Percentiles rank a stretch among this genome's conserved stretches.
Conservation (phyloP, 805 yeast species). For the Candida pseudofarinosa region DNA sequence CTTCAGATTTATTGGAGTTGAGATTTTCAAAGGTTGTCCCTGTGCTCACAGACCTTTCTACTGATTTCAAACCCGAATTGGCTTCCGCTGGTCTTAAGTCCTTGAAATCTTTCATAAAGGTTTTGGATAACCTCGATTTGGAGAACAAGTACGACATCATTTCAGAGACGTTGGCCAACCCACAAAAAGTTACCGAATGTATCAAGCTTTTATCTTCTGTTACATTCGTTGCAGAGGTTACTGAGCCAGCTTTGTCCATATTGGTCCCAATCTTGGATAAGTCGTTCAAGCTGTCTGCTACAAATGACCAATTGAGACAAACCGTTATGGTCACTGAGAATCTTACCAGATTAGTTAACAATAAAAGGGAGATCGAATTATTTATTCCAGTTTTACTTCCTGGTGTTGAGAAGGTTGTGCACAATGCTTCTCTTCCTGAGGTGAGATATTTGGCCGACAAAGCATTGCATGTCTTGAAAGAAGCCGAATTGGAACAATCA, state of each 20-base stretch:
- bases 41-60: constrained; percentile 79
- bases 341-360: constrained; percentile 90
- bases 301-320: constrained; percentile 95
- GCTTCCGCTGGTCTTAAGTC: constrained; percentile 79
- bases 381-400: constrained; percentile 86
- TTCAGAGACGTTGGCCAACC: constrained; percentile 86
- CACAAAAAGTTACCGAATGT: constrained; percentile 82
- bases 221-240: constrained; percentile 97
- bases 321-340: constrained; percentile 95
- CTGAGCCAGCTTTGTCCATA: constrained; percentile 88
- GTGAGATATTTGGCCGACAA: constrained; percentile 90
- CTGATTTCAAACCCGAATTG: constrained; percentile 95
- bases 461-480: constrained; percentile 76
- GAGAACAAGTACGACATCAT: constrained; percentile 78
- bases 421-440: constrained; percentile 92
- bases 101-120: constrained; percentile 66
- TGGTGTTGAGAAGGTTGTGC: constrained; percentile 83
- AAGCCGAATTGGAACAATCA: constrained; percentile 66
- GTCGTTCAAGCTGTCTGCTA: constrained; percentile 81
- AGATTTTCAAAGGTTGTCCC: constrained; percentile 80
- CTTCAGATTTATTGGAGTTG: constrained; percentile 80
- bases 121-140: constrained; percentile 89
- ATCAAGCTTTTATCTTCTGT: constrained; percentile 87
- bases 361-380: constrained; percentile 84
- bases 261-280: constrained; percentile 90